A percentile compares a stretch with the other conserved stretches of the same genome.
These are phyloP conservation scores for Tilletia caries DNA, from an alignment of 1,284 basidiomycete genomes.

Conservation along the genomic window DNA sequence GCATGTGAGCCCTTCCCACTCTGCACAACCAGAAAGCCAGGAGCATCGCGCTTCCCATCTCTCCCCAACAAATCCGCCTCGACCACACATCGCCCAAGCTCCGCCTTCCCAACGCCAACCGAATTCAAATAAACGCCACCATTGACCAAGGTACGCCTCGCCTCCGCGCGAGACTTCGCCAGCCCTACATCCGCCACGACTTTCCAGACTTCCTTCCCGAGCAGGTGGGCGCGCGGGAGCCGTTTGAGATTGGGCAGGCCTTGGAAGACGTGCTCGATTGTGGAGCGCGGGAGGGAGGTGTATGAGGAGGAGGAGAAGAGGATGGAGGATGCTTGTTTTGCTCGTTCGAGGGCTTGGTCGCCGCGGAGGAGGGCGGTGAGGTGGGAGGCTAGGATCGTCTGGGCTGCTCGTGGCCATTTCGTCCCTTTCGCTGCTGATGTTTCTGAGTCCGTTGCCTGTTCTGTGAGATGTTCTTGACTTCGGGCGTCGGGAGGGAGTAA, in stretches of 20 bases:
- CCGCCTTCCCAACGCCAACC: neutral
- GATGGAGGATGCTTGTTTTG: conserved; percentile 11
- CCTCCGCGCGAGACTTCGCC: conserved; percentile 24
- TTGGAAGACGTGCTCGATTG: neutral
- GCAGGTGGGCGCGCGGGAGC: neutral
- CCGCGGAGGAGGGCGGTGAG: conserved; percentile 4
- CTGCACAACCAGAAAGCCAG: neutral
- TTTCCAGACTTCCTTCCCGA: conserved; percentile 1
- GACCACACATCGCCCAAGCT: neutral
- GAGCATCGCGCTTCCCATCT: neutral
- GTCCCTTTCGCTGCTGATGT: neutral
- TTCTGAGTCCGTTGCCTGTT: neutral
- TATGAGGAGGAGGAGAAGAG: neutral
- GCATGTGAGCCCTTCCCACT: conserved; percentile 10
- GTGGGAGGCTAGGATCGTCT: neutral
- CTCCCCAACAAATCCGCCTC: neutral
- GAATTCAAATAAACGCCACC: conserved; percentile 28
- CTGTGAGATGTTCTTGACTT: neutral
- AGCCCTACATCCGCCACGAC: conserved; percentile 10
- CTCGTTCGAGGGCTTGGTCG: neutral
- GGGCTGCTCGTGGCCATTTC: neutral
- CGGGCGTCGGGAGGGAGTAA: conserved; percentile 60
- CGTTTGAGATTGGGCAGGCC: neutral
- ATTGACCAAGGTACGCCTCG: conserved; percentile 18
- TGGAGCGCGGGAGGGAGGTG: neutral